Percentiles rank a stretch among this genome's conserved stretches.
Evolutionary conservation across 2,329 filamentous ascomycete genomes (phyloP).

Genomic region (Fusarium virguliforme): DNA sequence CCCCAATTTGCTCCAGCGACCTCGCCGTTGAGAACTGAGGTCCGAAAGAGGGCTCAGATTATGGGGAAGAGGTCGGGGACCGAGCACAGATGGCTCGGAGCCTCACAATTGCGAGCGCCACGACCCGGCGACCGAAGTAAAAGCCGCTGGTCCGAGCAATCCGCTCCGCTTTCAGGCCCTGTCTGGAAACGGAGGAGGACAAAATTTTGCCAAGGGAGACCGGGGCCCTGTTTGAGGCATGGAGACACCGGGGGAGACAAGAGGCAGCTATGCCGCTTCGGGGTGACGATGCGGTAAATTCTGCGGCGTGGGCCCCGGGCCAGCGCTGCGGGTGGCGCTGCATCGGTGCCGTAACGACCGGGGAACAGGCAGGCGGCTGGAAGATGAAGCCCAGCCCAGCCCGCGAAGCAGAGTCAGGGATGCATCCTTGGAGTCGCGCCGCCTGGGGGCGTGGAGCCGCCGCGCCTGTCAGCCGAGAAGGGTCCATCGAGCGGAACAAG

Average conservation of each 20-base stretch:
- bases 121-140: conserved; percentile 50
- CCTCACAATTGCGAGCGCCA: conserved; percentile 47
- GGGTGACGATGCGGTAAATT: conserved; percentile 49
- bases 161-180: conserved; percentile 10
- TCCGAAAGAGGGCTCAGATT: conserved; percentile 22
- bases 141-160: conserved; percentile 51
- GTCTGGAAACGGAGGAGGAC: conserved; percentile 14
- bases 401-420: conserved; percentile 11
- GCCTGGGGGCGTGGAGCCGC: conserved; percentile 21
- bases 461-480: conserved; percentile 38
- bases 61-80: conserved; percentile 44
- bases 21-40: conserved; percentile 28
- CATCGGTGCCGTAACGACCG: conserved; percentile 36
- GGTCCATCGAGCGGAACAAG: not conserved
- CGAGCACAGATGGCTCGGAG: conserved; percentile 46
- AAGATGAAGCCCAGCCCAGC: conserved; percentile 30
- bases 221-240: conserved; percentile 42
- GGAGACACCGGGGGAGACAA: conserved; percentile 35
- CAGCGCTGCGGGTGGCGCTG: conserved; percentile 44
- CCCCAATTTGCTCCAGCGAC: conserved; percentile 39
- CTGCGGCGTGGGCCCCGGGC: conserved; percentile 41
- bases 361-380: conserved; percentile 35
- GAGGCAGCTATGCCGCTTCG: conserved; percentile 43
- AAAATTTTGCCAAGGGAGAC: conserved; percentile 40
- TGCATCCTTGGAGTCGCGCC: conserved; percentile 25